Evolutionary conservation across 257 asterid species (phyloP).

Genomic region (Forsythia viridissima): DNA sequence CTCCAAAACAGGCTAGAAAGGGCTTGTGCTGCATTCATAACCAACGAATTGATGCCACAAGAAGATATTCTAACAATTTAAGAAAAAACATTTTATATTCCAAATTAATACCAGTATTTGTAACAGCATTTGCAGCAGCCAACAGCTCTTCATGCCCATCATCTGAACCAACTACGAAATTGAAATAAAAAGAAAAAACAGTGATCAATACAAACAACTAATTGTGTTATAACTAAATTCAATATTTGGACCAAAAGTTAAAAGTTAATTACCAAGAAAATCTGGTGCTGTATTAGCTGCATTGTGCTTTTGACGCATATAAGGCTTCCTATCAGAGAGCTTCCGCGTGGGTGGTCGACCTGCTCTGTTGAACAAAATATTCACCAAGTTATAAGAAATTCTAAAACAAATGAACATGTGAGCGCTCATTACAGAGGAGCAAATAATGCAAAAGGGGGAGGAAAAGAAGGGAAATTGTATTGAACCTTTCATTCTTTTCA

Average conservation of each 20-base stretch:
- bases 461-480: conserved; percentile 4
- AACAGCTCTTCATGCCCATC: conserved; percentile 92
- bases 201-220: conserved; percentile 16
- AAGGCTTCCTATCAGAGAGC: conserved; percentile 85
- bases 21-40: conserved; percentile 61
- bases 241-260: conserved; percentile 17
- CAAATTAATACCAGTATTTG: conserved; percentile 57
- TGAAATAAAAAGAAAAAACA: conserved; percentile 21
- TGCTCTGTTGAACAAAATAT: conserved; percentile 57
- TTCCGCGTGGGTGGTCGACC: conserved; percentile 87
- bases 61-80: conserved; percentile 19
- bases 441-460: neutral
- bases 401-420: neutral
- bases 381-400: conserved; percentile 25
- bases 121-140: conserved; percentile 86
- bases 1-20: conserved; percentile 81
- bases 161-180: conserved; percentile 61
- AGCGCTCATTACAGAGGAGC: neutral
- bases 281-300: conserved; percentile 57
- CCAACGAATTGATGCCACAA: conserved; percentile 32
- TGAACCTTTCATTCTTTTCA: conserved; percentile 79
- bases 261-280: conserved; percentile 64
- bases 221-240: conserved; percentile 6
- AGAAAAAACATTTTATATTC: conserved; percentile 21
- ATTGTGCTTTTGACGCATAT: conserved; percentile 72